phyloP scores from a whole-genome alignment of 805 yeast species.

The Candida koratica region DNA sequence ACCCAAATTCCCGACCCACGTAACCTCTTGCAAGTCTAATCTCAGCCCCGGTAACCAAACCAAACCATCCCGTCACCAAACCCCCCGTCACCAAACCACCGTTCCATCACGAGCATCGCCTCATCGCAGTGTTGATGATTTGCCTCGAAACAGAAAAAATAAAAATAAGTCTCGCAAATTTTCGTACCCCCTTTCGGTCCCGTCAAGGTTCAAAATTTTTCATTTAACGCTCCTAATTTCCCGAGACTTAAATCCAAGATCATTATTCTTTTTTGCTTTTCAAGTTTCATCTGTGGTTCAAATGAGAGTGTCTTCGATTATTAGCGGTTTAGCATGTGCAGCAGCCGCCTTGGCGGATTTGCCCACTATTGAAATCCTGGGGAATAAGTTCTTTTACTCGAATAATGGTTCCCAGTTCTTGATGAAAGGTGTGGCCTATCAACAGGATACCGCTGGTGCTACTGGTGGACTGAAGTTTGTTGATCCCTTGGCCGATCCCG shows the following conservation, averaged over 20 bases:
- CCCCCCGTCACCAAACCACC: too few relatives aligned
- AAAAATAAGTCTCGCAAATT: conserved; percentile 6
- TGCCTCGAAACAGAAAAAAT: conserved; percentile 1
- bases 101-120: conserved; percentile 6
- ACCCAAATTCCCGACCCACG: too few relatives aligned
- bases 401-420: conserved; percentile 78
- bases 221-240: conserved; percentile 3
- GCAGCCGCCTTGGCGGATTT: conserved; percentile 35
- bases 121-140: conserved; percentile 6
- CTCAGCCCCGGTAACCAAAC: too few relatives aligned
- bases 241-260: too few relatives aligned
- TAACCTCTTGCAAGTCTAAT: too few relatives aligned
- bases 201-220: conserved; percentile 7
- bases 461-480: conserved; percentile 42
- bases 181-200: conserved; percentile 4
- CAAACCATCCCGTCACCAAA: too few relatives aligned
- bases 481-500: conserved; percentile 68
- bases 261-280: too few relatives aligned
- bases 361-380: conserved; percentile 68
- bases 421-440: conserved; percentile 78
- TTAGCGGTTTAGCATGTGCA: conserved; percentile 5
- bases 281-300: too few relatives aligned
- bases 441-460: conserved; percentile 56
- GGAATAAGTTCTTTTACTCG: conserved; percentile 73
- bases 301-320: conserved; percentile 4